phyloP scores from a whole-genome alignment of 805 yeast species.

The Cyberlindnera sargentensis region DNA sequence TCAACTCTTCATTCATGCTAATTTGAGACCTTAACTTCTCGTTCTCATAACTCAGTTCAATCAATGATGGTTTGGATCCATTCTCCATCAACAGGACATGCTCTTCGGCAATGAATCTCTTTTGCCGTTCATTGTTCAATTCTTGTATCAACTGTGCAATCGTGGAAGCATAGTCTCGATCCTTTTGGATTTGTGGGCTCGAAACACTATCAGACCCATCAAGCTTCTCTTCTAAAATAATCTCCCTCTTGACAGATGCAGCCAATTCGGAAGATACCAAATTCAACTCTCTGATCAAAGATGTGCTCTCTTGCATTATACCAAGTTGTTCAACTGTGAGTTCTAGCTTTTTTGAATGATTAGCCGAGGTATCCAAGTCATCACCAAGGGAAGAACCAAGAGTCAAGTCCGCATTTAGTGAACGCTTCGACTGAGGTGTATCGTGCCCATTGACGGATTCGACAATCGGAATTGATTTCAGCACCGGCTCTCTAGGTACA shows the following conservation, averaged over 20 bases:
- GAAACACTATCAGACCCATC: constrained; percentile 1
- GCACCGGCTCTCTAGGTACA: too few species aligned
- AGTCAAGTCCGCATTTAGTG: too few species aligned
- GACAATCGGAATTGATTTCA: too few species aligned
- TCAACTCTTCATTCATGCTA: constrained; percentile 39
- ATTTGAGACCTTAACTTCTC: constrained; percentile 43
- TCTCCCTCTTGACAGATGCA: constrained; percentile 61
- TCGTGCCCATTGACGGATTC: too few species aligned
- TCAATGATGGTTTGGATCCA: constrained; percentile 44
- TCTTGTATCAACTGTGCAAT: constrained; percentile 49
- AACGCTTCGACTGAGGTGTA: too few species aligned
- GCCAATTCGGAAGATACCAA: constrained; percentile 68
- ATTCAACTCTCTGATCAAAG: constrained; percentile 55
- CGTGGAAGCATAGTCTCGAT: constrained; percentile 31
- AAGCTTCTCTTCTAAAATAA: constrained; percentile 45
- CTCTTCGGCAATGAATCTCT: constrained; percentile 66
- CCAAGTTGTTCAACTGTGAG: constrained; percentile 58
- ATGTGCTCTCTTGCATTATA: constrained; percentile 51
- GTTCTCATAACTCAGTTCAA: constrained; percentile 51
- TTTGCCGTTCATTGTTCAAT: constrained; percentile 56
- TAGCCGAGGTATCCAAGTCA: background rate
- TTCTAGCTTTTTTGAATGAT: constrained; percentile 17
- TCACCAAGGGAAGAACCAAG: background rate
- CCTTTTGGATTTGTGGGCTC: background rate
- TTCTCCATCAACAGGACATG: constrained; percentile 51